Evolutionary conservation across 129 eudicot species (phyloP).

Genomic region (Helianthus tuberosus): DNA sequence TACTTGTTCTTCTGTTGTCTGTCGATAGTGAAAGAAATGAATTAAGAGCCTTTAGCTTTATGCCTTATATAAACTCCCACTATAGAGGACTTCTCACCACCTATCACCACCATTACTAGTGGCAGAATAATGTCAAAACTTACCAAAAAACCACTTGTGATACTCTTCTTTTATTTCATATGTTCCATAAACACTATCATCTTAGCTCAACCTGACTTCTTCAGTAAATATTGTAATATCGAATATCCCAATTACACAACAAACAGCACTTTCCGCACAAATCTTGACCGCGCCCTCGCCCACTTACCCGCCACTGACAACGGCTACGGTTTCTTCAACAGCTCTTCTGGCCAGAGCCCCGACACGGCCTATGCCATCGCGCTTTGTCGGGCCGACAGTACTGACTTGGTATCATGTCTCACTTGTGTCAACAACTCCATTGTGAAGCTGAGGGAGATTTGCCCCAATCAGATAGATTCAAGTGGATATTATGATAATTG

Average conservation of each 20-base stretch:
- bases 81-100: neutral
- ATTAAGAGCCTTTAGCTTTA: neutral
- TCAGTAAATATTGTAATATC: neutral
- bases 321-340: constrained; percentile 19
- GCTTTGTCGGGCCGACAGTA: constrained; percentile 44
- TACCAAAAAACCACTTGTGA: neutral
- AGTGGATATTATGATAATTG: neutral
- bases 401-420: constrained; percentile 18
- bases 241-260: neutral
- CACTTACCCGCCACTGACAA: constrained; percentile 9
- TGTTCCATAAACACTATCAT: neutral
- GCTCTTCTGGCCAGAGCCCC: constrained; percentile 18
- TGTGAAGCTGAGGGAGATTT: neutral
- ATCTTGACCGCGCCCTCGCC: constrained; percentile 24
- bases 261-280: constrained; percentile 26
- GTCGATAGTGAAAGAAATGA: too few species aligned
- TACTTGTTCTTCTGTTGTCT: too few species aligned
- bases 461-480: neutral
- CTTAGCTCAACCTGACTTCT: neutral
- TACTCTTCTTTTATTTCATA: neutral
- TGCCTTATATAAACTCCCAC: neutral
- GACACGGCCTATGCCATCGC: constrained; percentile 32
- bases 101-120: neutral
- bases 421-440: constrained; percentile 22
- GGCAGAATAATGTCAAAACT: neutral